Base-by-base conservation (phyloP, 1,139 yeast genomes). In the Debaryomyces udenii region DNA sequence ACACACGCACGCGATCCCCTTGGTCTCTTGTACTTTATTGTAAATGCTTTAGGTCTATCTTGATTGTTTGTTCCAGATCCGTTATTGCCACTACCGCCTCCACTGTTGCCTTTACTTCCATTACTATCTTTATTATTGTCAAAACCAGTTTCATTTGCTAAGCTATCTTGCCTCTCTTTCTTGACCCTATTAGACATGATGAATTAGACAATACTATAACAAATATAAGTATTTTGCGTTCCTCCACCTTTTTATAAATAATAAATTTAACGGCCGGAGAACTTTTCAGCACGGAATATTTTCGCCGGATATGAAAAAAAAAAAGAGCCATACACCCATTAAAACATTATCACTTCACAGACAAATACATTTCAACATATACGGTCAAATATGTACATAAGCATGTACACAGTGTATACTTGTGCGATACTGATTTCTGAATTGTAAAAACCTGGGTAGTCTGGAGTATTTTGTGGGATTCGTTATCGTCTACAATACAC, bases 1-100 rank as follows among this genome's bases (percentile, higher is more conserved):
- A 72, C 68, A 50, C 83, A 78, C 1, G 83, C 83, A 39, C 79
- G 56, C 6, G 74, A 62, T 2, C 82, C 80, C 44, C 83, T 57
- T 15, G 79, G 76, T 26, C 81, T 57, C 49, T 75, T 75, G 50
- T 73, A 74, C 49, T 71, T 72, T 52, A 73, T 73, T 38, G 78
- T 74, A 55, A 72, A 73, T 1, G 78, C 76, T 50, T 71, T 73
- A 24, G 75, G 80, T 62, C 62, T 70, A 51, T 64, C 76, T 22
- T 38, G 36, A 26, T 27, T 23, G 10, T 36, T 42, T 6, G 9
- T 24, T 9, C 28, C 24, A 17, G 20, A 18, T 52, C 35, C 42
- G 15, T 27, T 31, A 16, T 28, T 34, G 5, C 22, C 15, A 23
- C 17, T 24, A 18, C 13, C 37, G 11, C 38, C 24, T 27, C 17